Base-by-base conservation (phyloP, 495 filamentous ascomycete genomes). In the Schizothecium vesticola region DNA sequence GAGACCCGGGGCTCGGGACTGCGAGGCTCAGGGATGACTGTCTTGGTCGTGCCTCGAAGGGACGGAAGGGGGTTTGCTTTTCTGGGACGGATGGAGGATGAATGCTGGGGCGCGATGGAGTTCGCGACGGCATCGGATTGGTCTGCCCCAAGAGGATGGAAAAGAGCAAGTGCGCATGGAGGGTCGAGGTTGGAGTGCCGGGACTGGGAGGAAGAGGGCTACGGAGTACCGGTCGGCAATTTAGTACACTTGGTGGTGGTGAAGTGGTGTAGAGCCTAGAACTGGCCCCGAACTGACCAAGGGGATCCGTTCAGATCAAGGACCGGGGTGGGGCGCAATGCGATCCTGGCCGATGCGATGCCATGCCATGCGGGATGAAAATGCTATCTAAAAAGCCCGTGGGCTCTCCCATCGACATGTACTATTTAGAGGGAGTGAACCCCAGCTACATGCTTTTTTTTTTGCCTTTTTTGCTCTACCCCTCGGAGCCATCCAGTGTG, bases 51-150 rank as follows among this genome's bases (percentile, higher is more conserved):
- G 56, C 31, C 59, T 66, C 63, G 36, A 61, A 64, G 65, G 36
- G 62, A 25, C 61, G 69, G 56, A 60, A 65, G 71, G 71, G 69
- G 73, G 69, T 61, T 66, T 51, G 59, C 68, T 64, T 73, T 72
- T 69, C 36, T 70, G 69, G 67, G 71, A 70, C 64, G 65, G 65
- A 69, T 69, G 66, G 69, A 65, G 33, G 69, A 67, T 71, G 21
- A 69, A 69, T 73, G 69, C n/a, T 57, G 33, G 58, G 63, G 29
- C 57, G 68, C 56, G 43, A 21, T 31, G 29, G 57, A 61, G 29
- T 57, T 16, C 33, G 56, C 65, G 29, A 5, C 43, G 43, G 43
- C 43, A 51, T 51, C 43, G 43, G 43, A 51, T 51, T n/a, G 3
- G 33, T 16, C 33, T 43, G 51, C 36, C n/a, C 43, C 59, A 7